These are phyloP conservation scores for Talaromyces atroroseus DNA, from an alignment of 2,329 filamentous ascomycete genomes.

Conservation along the genomic window DNA sequence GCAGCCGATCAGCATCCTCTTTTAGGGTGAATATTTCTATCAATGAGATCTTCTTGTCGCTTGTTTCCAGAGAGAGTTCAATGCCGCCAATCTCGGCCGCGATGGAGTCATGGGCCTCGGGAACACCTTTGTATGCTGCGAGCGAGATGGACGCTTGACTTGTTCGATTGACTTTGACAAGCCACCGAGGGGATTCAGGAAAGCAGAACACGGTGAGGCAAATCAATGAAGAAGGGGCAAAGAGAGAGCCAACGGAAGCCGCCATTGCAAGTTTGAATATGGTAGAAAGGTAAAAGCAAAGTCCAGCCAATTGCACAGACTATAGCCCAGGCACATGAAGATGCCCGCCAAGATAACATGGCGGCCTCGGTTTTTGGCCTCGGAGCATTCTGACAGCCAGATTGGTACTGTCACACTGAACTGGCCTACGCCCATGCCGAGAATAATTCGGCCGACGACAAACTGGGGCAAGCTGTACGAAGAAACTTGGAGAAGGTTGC, in stretches of 20 bases:
- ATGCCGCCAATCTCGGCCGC: no score
- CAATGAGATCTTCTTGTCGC: no score
- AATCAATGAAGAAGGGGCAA: no score
- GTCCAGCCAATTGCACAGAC: not conserved
- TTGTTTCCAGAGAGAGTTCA: no score
- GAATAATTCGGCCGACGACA: conserved; percentile 72
- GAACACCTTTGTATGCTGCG: no score
- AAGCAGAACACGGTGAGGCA: no score
- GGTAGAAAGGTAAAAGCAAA: not conserved
- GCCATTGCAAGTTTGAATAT: not conserved
- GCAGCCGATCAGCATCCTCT: not conserved
- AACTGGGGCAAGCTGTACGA: conserved; percentile 84
- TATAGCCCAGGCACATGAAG: not conserved
- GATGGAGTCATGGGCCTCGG: no score
- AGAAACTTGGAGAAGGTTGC: conserved; percentile 77
- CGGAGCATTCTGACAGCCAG: conserved; percentile 72
- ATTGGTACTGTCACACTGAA: conserved; percentile 88
- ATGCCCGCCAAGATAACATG: not conserved
- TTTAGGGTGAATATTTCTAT: no score
- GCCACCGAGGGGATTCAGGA: no score
- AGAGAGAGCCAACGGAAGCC: not conserved
- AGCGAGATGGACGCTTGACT: no score
- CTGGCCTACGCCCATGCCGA: conserved; percentile 79
- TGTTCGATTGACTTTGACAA: no score
- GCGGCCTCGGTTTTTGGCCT: not conserved